These are phyloP conservation scores for Termitomyces sp. DNA, from an alignment of 768 basidiomycete genomes.

Conservation along the genomic window DNA sequence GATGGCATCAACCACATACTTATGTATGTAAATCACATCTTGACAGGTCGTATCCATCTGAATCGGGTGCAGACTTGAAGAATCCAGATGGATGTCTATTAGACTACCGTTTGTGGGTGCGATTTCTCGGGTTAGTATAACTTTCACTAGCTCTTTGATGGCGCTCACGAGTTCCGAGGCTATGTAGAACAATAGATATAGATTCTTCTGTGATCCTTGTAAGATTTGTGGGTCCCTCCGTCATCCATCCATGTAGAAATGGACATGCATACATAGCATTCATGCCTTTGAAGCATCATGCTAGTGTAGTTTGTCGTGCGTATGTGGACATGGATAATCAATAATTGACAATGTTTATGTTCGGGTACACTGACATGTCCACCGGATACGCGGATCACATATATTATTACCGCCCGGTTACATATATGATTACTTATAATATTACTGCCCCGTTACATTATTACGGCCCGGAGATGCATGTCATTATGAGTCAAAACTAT, in stretches of 20 bases:
- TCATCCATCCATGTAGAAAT: neutral
- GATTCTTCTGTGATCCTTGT: neutral
- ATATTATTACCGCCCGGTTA: too few relatives aligned
- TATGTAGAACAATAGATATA: neutral
- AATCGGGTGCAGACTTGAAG: neutral
- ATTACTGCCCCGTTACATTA: too few relatives aligned
- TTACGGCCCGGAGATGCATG: too few relatives aligned
- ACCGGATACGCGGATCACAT: too few relatives aligned
- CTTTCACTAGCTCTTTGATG: neutral
- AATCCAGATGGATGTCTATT: neutral
- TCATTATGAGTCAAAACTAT: too few relatives aligned
- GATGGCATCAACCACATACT: neutral
- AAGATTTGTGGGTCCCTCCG: neutral
- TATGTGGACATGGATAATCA: too few relatives aligned
- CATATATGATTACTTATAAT: too few relatives aligned
- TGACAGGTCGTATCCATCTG: neutral
- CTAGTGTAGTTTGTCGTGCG: too few relatives aligned
- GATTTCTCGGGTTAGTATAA: neutral
- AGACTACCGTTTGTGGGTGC: neutral
- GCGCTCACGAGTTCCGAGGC: neutral
- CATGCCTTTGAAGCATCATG: too few relatives aligned
- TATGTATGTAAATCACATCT: too few relatives aligned
- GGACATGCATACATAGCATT: neutral
- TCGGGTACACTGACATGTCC: too few relatives aligned
- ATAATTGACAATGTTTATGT: too few relatives aligned